Conservation (phyloP, 495 filamentous ascomycete genomes). For the Hamigera avellanea region DNA sequence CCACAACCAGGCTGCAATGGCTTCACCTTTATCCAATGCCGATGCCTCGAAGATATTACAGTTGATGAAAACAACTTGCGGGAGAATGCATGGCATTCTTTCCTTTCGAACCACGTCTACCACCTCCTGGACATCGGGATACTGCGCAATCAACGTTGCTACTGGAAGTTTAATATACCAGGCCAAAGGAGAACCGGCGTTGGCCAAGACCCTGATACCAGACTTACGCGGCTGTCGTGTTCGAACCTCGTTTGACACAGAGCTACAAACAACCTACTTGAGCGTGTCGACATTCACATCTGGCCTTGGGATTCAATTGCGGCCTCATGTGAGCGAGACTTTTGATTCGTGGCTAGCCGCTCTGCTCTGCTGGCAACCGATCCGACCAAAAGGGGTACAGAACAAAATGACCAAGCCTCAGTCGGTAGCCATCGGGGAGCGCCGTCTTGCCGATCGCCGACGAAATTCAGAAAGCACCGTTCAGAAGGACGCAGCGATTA, state of each 20-base stretch:
- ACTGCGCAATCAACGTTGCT: constrained; percentile 46
- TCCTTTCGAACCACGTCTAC: constrained; percentile 45
- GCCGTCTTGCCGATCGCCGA: constrained; percentile 39
- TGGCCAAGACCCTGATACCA: constrained; percentile 53
- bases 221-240: constrained; percentile 85
- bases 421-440: constrained; percentile 37
- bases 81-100: constrained; percentile 42
- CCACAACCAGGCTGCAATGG: constrained; percentile 30
- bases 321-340: constrained; percentile 62
- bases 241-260: constrained; percentile 49
- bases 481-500: constrained; percentile 76
- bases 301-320: constrained; percentile 59
- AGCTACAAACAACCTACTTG: constrained; percentile 59
- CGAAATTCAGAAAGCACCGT: constrained; percentile 49
- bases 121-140: constrained; percentile 42
- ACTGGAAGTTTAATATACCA: constrained; percentile 45
- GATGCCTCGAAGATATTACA: constrained; percentile 41
- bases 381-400: constrained; percentile 61
- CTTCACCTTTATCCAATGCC: constrained; percentile 40
- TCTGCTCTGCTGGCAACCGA: constrained; percentile 86
- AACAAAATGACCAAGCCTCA: constrained; percentile 64
- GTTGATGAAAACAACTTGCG: constrained; percentile 47
- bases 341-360: constrained; percentile 90
- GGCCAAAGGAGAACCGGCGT: constrained; percentile 42
- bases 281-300: constrained; percentile 64